Evolutionary conservation across 2,329 filamentous ascomycete genomes (phyloP).

Genomic region (Colletotrichum neosansevieriae): DNA sequence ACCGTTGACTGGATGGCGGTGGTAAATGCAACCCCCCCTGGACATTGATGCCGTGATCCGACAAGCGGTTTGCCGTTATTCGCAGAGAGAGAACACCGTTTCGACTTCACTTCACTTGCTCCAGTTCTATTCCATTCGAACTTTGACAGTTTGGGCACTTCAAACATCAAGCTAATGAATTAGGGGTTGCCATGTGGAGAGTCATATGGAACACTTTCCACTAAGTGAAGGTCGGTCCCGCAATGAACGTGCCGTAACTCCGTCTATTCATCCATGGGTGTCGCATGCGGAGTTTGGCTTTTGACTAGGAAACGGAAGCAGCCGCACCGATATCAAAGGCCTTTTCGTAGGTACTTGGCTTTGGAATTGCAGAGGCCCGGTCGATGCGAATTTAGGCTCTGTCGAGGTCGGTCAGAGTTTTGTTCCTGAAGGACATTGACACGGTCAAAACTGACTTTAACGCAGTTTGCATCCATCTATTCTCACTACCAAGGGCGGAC

Average conservation of each 20-base stretch:
- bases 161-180: not conserved
- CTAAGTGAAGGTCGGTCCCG: not conserved
- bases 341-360: no score
- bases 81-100: not conserved
- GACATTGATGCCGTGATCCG: not conserved
- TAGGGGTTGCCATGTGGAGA: not conserved
- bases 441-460: not conserved
- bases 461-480: not conserved
- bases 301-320: not conserved
- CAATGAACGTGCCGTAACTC: slow-evolving; percentile 8
- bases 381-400: not conserved
- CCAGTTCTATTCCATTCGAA: not conserved
- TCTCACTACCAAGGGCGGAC: not conserved
- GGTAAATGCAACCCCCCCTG: no score
- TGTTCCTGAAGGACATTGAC: not conserved
- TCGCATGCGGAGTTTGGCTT: not conserved
- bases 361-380: not conserved
- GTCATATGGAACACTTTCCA: not conserved
- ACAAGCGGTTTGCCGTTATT: no score
- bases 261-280: not conserved
- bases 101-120: not conserved
- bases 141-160: not conserved
- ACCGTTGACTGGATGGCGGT: accelerated
- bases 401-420: not conserved
- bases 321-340: not conserved